These are phyloP conservation scores for Carex scoparia DNA, from an alignment of 176 grass and related monocot species.

Conservation along the genomic window DNA sequence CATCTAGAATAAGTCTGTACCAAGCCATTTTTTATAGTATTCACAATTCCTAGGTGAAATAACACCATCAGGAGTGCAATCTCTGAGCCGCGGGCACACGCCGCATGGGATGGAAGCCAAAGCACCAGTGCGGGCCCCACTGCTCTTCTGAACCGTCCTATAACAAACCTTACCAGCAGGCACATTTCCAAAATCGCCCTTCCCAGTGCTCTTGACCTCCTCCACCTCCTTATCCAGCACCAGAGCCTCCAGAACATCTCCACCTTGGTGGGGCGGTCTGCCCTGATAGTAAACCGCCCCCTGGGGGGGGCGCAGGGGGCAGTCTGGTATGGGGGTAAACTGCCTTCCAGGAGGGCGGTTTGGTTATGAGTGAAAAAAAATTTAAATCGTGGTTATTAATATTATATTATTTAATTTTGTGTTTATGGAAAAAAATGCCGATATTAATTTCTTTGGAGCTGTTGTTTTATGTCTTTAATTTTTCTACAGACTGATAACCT, in stretches of 20 bases:
- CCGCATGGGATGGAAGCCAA: slow-evolving; percentile 14
- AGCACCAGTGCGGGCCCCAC: neutral
- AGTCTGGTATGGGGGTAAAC: too few relatives aligned
- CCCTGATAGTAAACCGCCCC: too few relatives aligned
- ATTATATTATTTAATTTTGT: too few relatives aligned
- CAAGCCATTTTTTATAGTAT: slow-evolving; percentile 13
- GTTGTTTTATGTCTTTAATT: too few relatives aligned
- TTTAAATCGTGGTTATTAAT: too few relatives aligned
- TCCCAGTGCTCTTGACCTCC: slow-evolving; percentile 20
- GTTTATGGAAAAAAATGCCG: too few relatives aligned
- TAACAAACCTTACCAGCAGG: slow-evolving; percentile 20
- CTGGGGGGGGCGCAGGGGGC: too few relatives aligned
- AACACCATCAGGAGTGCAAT: slow-evolving; percentile 6
- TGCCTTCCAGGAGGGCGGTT: too few relatives aligned
- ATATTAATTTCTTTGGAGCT: too few relatives aligned
- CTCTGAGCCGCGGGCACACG: slow-evolving; percentile 9
- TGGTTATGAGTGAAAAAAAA: too few relatives aligned
- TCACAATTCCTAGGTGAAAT: slow-evolving; percentile 27
- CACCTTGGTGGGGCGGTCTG: too few relatives aligned
- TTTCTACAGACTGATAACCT: too few relatives aligned
- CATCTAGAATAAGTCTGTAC: neutral
- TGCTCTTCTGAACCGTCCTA: neutral
- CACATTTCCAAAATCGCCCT: slow-evolving; percentile 21
- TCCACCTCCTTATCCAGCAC: slow-evolving; percentile 19
- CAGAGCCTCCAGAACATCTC: slow-evolving; percentile 5